phyloP scores from a whole-genome alignment of 768 basidiomycete species.

The Amanita pallidorosea region DNA sequence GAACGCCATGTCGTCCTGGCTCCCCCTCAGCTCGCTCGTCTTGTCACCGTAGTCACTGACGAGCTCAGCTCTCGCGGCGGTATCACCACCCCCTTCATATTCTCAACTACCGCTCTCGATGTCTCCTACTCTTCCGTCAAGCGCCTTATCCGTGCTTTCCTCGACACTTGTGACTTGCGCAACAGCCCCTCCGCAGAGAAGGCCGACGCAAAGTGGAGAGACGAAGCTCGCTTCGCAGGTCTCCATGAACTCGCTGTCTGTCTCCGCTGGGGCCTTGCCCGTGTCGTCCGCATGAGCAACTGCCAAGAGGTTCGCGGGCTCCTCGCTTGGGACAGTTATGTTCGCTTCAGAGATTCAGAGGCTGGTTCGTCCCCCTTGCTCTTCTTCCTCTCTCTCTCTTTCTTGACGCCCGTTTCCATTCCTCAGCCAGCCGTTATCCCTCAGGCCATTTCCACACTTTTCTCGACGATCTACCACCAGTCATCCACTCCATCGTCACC shows the following conservation, averaged over 20 bases:
- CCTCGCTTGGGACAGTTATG: slow-evolving; percentile 76
- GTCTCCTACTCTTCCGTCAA: slow-evolving; percentile 65
- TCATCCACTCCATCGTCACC: slow-evolving; percentile 48
- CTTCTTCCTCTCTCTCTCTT: not conserved
- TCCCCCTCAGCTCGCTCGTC: slow-evolving; percentile 58
- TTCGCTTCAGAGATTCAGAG: slow-evolving; percentile 75
- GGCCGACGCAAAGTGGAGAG: slow-evolving; percentile 53
- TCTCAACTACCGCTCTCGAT: slow-evolving; percentile 83
- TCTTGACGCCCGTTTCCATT: not conserved
- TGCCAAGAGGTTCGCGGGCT: slow-evolving; percentile 76
- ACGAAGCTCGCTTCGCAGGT: slow-evolving; percentile 77
- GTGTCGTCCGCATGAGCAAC: slow-evolving; percentile 60
- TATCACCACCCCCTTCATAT: slow-evolving; percentile 85
- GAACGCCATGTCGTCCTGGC: slow-evolving; percentile 67
- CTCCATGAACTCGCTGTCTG: slow-evolving; percentile 88
- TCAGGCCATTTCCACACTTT: slow-evolving; percentile 65
- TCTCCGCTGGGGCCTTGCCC: slow-evolving; percentile 83
- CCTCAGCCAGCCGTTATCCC: slow-evolving; percentile 53
- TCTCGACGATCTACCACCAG: slow-evolving; percentile 39
- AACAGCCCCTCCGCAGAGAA: slow-evolving; percentile 20
- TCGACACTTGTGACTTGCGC: slow-evolving; percentile 43
- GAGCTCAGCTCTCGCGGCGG: slow-evolving; percentile 68
- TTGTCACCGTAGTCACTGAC: slow-evolving; percentile 59
- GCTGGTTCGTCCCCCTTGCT: slow-evolving; percentile 40
- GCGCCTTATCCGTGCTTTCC: slow-evolving; percentile 70